phyloP scores from a whole-genome alignment of 768 basidiomycete species.

The Pholiota molesta region DNA sequence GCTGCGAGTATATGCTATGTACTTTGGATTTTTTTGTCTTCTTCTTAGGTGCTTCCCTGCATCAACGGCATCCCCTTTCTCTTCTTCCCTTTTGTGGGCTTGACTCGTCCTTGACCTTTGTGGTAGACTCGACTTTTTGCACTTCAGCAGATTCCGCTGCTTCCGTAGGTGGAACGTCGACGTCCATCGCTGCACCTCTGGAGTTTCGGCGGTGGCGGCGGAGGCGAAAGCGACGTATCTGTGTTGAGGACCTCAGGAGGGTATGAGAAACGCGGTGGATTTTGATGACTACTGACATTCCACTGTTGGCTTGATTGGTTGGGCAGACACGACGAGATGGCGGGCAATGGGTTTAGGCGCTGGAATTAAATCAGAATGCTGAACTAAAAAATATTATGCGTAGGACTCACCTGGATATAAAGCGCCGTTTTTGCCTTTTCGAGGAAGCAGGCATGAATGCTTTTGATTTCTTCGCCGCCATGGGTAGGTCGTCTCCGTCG shows the following conservation, averaged over 20 bases:
- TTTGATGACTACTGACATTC: constrained; percentile 38
- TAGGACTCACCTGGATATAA: constrained; percentile 55
- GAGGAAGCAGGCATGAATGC: constrained; percentile 67
- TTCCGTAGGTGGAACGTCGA: constrained; percentile 16
- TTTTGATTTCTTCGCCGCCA: constrained; percentile 68
- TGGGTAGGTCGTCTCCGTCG: constrained; percentile 33
- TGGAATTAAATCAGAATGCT: constrained; percentile 22
- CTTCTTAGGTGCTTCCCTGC: constrained; percentile 31
- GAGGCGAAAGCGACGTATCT: constrained; percentile 67
- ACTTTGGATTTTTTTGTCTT: constrained; percentile 54
- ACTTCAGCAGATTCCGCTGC: constrained; percentile 8
- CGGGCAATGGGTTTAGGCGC: constrained; percentile 63
- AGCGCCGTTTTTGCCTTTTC: constrained; percentile 60
- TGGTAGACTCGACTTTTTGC: constrained; percentile 1
- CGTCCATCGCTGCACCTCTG: constrained; percentile 28
- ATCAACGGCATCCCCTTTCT: constrained; percentile 40
- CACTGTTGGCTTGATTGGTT: constrained; percentile 40
- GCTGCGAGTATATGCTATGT: constrained; percentile 4
- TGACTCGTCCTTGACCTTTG: constrained; percentile 17
- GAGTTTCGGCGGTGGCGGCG: constrained; percentile 23
- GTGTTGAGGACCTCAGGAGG: constrained; percentile 66
- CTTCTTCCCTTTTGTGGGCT: constrained; percentile 42
- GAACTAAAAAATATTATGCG: background rate
- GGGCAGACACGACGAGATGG: constrained; percentile 61
- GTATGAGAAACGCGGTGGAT: constrained; percentile 59